Percentiles rank a stretch among this genome's conserved stretches.
phyloP scores from a whole-genome alignment of 129 eudicot species.

The Ambrosia artemisiifolia region DNA sequence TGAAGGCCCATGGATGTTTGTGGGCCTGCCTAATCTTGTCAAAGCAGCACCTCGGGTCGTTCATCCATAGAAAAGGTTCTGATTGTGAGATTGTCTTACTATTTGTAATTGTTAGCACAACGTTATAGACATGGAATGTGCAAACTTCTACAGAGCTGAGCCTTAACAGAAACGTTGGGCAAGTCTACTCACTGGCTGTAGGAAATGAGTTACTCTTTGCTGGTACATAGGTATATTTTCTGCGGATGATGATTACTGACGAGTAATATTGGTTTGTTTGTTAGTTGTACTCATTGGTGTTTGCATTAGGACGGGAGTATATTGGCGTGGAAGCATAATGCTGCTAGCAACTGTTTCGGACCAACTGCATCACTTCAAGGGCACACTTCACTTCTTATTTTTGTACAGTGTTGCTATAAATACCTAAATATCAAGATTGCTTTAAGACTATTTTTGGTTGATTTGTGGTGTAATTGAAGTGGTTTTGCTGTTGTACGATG shows the following conservation, averaged over 20 bases:
- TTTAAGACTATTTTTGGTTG: no score
- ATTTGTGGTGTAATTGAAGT: no score
- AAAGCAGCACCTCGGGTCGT: slow-evolving; percentile 41
- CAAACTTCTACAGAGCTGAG: slow-evolving; percentile 70
- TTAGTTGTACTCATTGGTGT: not conserved
- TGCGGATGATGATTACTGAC: not conserved
- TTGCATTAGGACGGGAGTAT: slow-evolving; percentile 67
- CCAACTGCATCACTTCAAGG: slow-evolving; percentile 93
- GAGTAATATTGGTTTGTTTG: not conserved
- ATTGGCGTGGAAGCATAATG: slow-evolving; percentile 92
- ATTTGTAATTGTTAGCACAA: no score
- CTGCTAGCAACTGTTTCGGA: slow-evolving; percentile 66
- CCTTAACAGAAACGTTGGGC: slow-evolving; percentile 89
- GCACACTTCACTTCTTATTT: slow-evolving; percentile 65
- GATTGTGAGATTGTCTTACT: not conserved
- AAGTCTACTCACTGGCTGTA: slow-evolving; percentile 80
- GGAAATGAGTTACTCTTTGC: slow-evolving; percentile 89
- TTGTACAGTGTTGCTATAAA: no score
- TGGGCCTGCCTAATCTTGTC: slow-evolving; percentile 77
- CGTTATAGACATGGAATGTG: slow-evolving; percentile 79
- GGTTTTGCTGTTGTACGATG: no score
- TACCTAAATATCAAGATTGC: no score
- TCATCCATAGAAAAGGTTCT: not conserved
- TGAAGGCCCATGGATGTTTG: slow-evolving; percentile 98
- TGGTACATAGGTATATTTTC: slow-evolving; percentile 66